Evolutionary conservation across 768 basidiomycete genomes (phyloP).

Genomic region (Rhodosporidiobolus sp.): DNA sequence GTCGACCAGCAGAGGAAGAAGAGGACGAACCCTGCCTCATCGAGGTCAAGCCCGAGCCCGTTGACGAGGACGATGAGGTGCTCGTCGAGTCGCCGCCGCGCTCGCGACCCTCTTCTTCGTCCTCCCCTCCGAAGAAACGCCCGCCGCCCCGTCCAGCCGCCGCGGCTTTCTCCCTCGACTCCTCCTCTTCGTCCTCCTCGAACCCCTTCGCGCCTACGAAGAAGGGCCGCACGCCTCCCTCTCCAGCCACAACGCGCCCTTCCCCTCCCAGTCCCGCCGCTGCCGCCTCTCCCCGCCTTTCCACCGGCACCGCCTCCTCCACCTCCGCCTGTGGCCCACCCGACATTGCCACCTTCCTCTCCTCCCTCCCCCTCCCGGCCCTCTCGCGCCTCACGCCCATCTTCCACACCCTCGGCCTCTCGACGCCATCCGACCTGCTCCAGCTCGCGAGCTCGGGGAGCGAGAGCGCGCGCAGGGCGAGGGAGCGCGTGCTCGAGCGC

Average conservation of each 20-base stretch:
- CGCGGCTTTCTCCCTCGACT: no score
- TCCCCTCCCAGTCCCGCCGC: neutral
- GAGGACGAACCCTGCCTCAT: neutral
- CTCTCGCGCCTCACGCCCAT: constrained; percentile 16
- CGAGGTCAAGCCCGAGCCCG: constrained; percentile 1
- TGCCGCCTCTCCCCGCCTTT: neutral
- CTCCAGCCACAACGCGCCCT: neutral
- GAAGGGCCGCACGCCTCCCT: neutral
- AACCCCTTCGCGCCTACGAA: no score
- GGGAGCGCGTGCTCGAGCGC: constrained; percentile 3
- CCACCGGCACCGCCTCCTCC: neutral
- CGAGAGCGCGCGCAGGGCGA: neutral
- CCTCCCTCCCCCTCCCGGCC: constrained; percentile 25
- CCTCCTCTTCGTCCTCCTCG: no score
- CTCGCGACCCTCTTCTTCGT: neutral
- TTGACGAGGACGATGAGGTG: neutral
- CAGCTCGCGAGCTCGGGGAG: neutral
- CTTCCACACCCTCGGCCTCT: constrained; percentile 20
- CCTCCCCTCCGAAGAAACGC: neutral
- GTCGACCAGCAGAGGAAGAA: neutral
- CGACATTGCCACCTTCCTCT: constrained; percentile 10
- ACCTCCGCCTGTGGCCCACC: no score
- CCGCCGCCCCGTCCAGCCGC: no score
- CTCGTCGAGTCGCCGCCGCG: no score
- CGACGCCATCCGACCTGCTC: constrained; percentile 6